Percentiles rank a stretch among this genome's conserved stretches.
Conservation (phyloP, 352 stramenopile species). For the Vaucheria bursata region DNA sequence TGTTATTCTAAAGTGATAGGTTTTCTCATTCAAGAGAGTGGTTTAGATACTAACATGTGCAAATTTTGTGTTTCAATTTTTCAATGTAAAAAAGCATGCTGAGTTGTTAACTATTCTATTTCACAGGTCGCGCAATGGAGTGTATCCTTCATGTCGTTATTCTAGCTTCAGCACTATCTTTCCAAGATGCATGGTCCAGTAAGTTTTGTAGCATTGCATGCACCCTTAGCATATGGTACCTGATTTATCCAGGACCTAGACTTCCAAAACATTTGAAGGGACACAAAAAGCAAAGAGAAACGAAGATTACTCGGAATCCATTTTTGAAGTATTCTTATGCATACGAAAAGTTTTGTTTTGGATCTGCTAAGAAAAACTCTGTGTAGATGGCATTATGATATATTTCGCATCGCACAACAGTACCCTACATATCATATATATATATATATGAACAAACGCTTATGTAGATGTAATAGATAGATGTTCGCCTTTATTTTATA, state of each 20-base stretch:
- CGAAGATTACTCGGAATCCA: not conserved
- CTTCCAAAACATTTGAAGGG: not conserved
- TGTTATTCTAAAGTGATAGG: too few relatives aligned
- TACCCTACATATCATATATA: too few relatives aligned
- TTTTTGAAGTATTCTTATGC: not conserved
- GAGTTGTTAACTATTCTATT: not conserved
- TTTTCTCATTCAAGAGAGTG: too few relatives aligned
- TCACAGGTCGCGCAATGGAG: not conserved
- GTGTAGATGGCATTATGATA: too few relatives aligned
- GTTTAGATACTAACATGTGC: too few relatives aligned
- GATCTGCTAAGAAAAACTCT: constrained; percentile 1
- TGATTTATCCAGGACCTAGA: not conserved
- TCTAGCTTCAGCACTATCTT: not conserved
- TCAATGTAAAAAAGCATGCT: too few relatives aligned
- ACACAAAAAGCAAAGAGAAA: not conserved
- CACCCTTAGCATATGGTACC: not conserved
- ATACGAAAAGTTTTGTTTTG: constrained; percentile 5
- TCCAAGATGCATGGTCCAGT: not conserved
- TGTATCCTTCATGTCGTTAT: not conserved
- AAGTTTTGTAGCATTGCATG: constrained; percentile 4
- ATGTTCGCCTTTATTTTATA: too few relatives aligned
- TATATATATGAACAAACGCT: too few relatives aligned
- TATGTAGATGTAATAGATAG: too few relatives aligned
- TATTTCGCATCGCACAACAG: too few relatives aligned
- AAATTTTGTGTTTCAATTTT: too few relatives aligned